Evolutionary conservation across 331 rosid genomes (phyloP).

Genomic region (Pyracantha coccinea): DNA sequence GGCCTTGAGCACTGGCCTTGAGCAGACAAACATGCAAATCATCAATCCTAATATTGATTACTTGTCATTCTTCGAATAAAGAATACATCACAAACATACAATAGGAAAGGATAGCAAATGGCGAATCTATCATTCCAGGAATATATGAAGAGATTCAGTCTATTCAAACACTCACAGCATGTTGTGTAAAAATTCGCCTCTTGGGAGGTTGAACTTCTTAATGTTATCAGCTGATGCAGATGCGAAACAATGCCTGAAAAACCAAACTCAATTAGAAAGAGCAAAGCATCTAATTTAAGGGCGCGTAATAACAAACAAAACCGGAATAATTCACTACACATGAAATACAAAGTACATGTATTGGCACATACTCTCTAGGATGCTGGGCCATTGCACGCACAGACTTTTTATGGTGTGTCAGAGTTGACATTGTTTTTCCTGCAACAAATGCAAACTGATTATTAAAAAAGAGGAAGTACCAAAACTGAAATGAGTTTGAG

Average conservation of each 20-base stretch:
- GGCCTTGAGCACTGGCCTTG: not conserved
- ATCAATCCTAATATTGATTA: not conserved
- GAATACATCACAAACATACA: not conserved
- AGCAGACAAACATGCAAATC: not conserved
- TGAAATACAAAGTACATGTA: not conserved
- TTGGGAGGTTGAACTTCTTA: conserved; percentile 88
- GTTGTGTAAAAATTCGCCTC: conserved; percentile 90
- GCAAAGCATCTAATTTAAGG: not conserved
- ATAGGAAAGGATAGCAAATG: not conserved
- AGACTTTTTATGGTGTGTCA: conserved; percentile 93
- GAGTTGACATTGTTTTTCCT: conserved; percentile 90
- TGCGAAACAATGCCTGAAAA: conserved; percentile 72
- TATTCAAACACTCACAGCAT: conserved; percentile 77
- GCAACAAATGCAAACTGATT: conserved; percentile 11
- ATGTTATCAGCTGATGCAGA: conserved; percentile 99
- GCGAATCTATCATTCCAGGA: not conserved
- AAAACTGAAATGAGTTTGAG: not conserved
- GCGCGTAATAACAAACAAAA: not conserved
- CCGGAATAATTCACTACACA: conserved; percentile 1
- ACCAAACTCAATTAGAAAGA: not conserved
- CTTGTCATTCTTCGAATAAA: not conserved
- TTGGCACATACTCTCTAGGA: conserved; percentile 76
- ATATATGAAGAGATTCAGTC: not conserved
- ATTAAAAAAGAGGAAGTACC: not conserved
- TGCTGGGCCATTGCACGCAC: conserved; percentile 90